Conservation (phyloP, 139 green algal genomes). For the Edaphochlamys debaryana region DNA sequence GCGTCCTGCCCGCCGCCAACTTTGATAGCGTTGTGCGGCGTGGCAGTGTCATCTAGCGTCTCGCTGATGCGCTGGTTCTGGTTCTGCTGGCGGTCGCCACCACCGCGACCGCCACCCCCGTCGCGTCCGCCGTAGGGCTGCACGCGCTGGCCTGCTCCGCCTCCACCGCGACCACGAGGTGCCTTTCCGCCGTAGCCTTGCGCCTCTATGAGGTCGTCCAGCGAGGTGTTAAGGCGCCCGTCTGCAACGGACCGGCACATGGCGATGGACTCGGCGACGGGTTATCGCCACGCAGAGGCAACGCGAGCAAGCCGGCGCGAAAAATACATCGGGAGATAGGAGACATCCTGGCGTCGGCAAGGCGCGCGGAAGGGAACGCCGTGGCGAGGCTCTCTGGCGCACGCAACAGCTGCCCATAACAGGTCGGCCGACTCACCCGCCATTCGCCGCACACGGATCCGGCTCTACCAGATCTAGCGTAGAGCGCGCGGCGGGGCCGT, state of each 20-base stretch:
- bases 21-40: slow-evolving; percentile 45
- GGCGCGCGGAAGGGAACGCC: too few species aligned
- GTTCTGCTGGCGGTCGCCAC: not conserved
- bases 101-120: not conserved
- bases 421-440: too few species aligned
- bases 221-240: slow-evolving; percentile 23
- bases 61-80: slow-evolving; percentile 17
- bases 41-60: slow-evolving; percentile 29
- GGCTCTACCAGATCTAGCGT: too few species aligned
- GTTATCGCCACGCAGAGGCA: too few species aligned
- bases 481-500: too few species aligned
- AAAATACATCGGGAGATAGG: too few species aligned
- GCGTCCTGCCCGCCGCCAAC: slow-evolving; percentile 43
- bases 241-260: slow-evolving; percentile 12
- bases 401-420: not conserved
- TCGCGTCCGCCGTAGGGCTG: slow-evolving; percentile 18
- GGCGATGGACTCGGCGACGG: too few species aligned
- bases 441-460: too few species aligned
- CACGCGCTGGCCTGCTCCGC: not conserved
- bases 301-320: too few species aligned
- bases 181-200: slow-evolving; percentile 13
- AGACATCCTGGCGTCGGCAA: too few species aligned
- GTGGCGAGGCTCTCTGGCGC: too few species aligned
- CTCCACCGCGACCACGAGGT: not conserved
- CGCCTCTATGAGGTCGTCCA: slow-evolving; percentile 23